Conservation (phyloP, 2,329 filamentous ascomycete species). For the Zymoseptoria ardabiliae region DNA sequence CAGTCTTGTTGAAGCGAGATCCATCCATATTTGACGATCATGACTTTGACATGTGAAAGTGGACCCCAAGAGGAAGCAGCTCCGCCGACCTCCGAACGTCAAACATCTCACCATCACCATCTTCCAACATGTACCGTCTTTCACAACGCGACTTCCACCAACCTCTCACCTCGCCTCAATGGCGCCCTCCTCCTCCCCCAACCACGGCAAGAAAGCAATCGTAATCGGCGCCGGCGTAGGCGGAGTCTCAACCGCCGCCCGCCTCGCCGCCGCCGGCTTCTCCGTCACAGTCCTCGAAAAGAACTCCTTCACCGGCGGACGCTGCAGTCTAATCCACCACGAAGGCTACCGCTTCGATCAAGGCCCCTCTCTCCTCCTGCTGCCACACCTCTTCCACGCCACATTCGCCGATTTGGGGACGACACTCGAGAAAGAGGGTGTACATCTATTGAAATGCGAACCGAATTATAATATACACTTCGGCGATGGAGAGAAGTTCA, state of each 20-base stretch:
- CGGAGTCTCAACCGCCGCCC: constrained; percentile 61
- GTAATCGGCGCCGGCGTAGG: constrained; percentile 61
- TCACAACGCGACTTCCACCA: not conserved
- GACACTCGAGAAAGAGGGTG: constrained; percentile 56
- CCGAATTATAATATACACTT: constrained; percentile 73
- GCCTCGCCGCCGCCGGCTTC: constrained; percentile 63
- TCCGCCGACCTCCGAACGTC: not conserved
- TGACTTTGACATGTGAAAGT: not conserved
- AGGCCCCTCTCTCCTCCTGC: constrained; percentile 64
- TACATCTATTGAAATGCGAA: constrained; percentile 62
- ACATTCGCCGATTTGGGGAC: constrained; percentile 63
- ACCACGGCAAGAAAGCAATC: constrained; percentile 33
- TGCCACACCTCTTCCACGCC: constrained; percentile 63
- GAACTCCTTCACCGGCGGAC: constrained; percentile 63
- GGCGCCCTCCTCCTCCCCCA: not conserved
- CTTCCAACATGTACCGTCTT: not conserved
- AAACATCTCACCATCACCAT: not conserved
- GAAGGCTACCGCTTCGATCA: constrained; percentile 65
- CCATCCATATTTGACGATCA: not conserved
- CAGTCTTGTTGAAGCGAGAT: not conserved
- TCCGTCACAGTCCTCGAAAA: constrained; percentile 72
- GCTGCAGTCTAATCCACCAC: constrained; percentile 59
- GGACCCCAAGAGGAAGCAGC: not conserved
- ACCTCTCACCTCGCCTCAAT: not conserved
- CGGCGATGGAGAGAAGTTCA: constrained; percentile 57